Percentiles rank a stretch among this genome's conserved stretches.
Conservation (phyloP, 495 filamentous ascomycete species). For the Daldinia bambusicola region DNA sequence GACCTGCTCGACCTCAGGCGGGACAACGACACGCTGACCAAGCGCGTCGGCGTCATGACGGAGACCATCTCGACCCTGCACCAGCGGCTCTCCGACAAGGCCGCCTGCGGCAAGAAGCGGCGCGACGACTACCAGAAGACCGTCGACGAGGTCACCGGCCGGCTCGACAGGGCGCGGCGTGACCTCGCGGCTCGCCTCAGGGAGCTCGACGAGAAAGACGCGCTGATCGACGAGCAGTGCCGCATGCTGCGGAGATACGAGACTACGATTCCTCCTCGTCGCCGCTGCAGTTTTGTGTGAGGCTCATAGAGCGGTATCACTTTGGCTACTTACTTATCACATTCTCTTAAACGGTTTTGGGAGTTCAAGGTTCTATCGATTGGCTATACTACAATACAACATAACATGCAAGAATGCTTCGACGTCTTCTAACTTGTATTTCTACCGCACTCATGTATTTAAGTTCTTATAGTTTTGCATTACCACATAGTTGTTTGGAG, state of each 20-base stretch:
- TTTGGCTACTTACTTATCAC: background rate
- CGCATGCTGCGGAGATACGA: conserved; percentile 18
- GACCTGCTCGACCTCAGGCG: conserved; percentile 28
- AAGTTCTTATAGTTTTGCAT: conserved; percentile 12
- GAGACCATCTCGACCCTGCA: conserved; percentile 26
- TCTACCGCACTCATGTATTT: conserved; percentile 1
- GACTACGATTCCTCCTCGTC: conserved; percentile 11
- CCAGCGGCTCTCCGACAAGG: conserved; percentile 2
- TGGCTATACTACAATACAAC: background rate
- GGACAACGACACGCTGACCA: conserved; percentile 17
- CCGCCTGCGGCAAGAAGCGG: conserved; percentile 1
- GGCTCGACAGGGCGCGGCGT: conserved; percentile 11
- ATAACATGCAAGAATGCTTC: background rate
- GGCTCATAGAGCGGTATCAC: background rate
- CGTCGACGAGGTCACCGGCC: conserved; percentile 8
- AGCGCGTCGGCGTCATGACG: conserved; percentile 28
- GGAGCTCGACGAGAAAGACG: conserved; percentile 26
- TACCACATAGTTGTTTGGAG: conserved; percentile 7
- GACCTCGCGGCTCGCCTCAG: conserved; percentile 2
- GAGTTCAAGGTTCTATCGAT: background rate
- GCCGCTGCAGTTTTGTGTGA: conserved; percentile 19
- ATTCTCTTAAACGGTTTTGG: background rate
- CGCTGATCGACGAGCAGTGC: conserved; percentile 25
- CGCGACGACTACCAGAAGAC: conserved; percentile 10
- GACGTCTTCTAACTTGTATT: conserved; percentile 17